A percentile compares a stretch with the other conserved stretches of the same genome.
Conservation (phyloP, 1,284 basidiomycete genomes). For the Tranzscheliella williamsii region DNA sequence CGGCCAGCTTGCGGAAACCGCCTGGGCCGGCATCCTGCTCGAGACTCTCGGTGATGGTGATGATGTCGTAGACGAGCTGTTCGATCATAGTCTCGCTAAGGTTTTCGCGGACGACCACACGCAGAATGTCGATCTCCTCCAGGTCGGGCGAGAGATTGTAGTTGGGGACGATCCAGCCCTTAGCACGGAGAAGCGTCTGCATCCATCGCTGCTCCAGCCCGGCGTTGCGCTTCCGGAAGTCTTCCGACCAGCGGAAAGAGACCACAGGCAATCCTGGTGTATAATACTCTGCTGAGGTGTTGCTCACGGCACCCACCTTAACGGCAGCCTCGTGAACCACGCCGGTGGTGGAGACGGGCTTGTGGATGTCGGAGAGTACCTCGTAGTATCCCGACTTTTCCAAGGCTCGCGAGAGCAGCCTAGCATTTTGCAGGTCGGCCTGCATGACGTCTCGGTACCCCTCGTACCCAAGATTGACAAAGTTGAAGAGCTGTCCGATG, state of each 20-base stretch:
- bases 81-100: constrained; percentile 55
- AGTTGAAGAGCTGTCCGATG: constrained; percentile 87
- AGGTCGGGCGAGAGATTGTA: constrained; percentile 51
- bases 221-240: constrained; percentile 53
- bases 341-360: constrained; percentile 23
- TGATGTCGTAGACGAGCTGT: constrained; percentile 55
- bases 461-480: constrained; percentile 57
- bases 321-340: constrained; percentile 49
- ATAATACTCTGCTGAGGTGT: constrained; percentile 67
- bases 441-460: constrained; percentile 66
- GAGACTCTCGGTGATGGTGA: constrained; percentile 49
- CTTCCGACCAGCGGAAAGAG: constrained; percentile 81
- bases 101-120: constrained; percentile 57
- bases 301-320: constrained; percentile 62
- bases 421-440: constrained; percentile 74
- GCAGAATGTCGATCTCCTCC: constrained; percentile 51
- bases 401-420: constrained; percentile 81
- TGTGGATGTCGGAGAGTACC: constrained; percentile 64
- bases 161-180: constrained; percentile 70
- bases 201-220: constrained; percentile 78
- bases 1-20: constrained; percentile 18
- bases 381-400: constrained; percentile 78
- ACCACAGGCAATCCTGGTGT: constrained; percentile 84
- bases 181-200: constrained; percentile 75
- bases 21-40: constrained; percentile 23